Percentiles rank a stretch among this genome's conserved stretches.
These are phyloP conservation scores for Medicago lupulina DNA, from an alignment of 306 rosid genomes.

Conservation along the genomic window DNA sequence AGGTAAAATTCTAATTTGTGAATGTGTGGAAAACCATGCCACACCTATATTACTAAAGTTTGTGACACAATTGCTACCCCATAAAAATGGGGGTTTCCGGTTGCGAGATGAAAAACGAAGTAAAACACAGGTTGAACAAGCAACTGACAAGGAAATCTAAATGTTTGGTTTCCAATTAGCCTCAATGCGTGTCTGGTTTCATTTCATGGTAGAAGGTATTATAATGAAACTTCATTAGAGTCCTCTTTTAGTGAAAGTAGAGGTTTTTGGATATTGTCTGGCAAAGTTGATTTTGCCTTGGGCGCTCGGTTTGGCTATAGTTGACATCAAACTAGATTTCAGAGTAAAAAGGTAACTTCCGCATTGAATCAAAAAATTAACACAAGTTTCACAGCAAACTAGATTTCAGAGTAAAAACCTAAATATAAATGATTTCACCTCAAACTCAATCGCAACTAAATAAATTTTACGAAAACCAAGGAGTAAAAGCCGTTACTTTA, in stretches of 20 bases:
- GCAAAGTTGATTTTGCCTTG: neutral
- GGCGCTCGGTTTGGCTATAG: neutral
- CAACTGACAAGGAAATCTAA: slow-evolving; percentile 34
- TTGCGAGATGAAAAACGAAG: neutral
- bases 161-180: slow-evolving; percentile 21
- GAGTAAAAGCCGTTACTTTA: neutral
- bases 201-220: neutral
- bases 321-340: neutral
- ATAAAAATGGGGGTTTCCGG: neutral
- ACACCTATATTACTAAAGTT: neutral
- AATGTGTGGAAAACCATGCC: neutral
- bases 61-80: neutral
- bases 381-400: neutral
- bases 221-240: neutral
- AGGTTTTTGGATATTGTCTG: neutral
- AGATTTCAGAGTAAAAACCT: neutral
- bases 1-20: neutral
- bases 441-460: neutral
- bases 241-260: neutral
- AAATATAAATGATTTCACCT: neutral
- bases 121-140: neutral
- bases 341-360: neutral
- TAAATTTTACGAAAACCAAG: neutral
- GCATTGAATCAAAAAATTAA: neutral
- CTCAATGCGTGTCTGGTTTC: neutral